Conservation (phyloP, 768 basidiomycete species). For the Harrya chromipes region DNA sequence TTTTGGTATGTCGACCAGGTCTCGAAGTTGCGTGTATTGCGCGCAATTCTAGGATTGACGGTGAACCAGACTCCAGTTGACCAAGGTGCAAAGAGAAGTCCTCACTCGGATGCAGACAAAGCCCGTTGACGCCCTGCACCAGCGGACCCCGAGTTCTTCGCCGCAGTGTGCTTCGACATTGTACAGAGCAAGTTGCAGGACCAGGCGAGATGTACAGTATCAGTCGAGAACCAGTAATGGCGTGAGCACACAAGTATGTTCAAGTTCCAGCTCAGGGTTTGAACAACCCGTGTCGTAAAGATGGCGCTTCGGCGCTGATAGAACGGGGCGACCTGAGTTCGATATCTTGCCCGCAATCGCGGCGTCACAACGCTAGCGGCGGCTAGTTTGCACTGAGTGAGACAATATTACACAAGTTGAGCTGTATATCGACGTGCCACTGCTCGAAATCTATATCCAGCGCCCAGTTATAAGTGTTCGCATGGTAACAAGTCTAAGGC, state of each 20-base stretch:
- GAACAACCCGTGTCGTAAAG: slow-evolving; percentile 16
- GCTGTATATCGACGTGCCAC: slow-evolving; percentile 6
- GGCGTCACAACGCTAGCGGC: neutral
- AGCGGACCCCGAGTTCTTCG: slow-evolving; percentile 12
- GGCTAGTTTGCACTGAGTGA: slow-evolving; percentile 3
- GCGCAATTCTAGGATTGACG: slow-evolving; percentile 41
- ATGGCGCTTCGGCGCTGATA: slow-evolving; percentile 1
- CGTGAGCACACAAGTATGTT: slow-evolving; percentile 5
- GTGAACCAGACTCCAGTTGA: neutral
- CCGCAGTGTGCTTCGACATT: slow-evolving; percentile 20
- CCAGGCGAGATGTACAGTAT: neutral
- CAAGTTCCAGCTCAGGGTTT: neutral
- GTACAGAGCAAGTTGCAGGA: neutral
- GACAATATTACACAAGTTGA: slow-evolving; percentile 6
- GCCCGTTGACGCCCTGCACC: slow-evolving; percentile 29
- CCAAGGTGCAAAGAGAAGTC: neutral
- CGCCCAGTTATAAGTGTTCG: slow-evolving; percentile 2
- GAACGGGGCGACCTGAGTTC: neutral
- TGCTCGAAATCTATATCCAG: slow-evolving; percentile 5
- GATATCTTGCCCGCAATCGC: neutral
- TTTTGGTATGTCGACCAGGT: slow-evolving; percentile 48
- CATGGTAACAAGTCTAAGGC: slow-evolving; percentile 2
- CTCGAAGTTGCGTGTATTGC: slow-evolving; percentile 47
- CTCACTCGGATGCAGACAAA: slow-evolving; percentile 49
- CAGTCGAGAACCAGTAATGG: neutral